Conservation (phyloP, 257 asterid genomes). For the Nicotiana attenuata region DNA sequence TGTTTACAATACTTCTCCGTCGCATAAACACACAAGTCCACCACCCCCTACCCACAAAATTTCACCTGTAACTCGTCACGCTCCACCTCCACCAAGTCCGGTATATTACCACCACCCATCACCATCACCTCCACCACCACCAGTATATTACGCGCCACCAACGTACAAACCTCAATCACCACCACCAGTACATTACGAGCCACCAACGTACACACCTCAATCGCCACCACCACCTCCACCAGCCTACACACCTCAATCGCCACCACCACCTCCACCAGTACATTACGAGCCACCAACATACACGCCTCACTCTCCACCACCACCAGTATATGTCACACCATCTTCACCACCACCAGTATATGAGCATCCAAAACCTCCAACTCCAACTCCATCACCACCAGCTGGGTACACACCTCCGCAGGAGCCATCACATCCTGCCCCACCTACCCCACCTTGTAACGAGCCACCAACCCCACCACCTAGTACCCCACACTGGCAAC, state of each 20-base stretch:
- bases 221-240: slow-evolving; percentile 26
- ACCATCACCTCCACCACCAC: slow-evolving; percentile 27
- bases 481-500: slow-evolving; percentile 20
- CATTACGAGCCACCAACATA: slow-evolving; percentile 16
- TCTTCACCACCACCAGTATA: slow-evolving; percentile 11
- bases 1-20: neutral
- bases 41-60: slow-evolving; percentile 31
- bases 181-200: neutral
- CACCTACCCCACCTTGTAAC: slow-evolving; percentile 28
- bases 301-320: slow-evolving; percentile 19
- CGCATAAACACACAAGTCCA: slow-evolving; percentile 20
- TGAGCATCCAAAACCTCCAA: neutral
- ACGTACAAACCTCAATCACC: slow-evolving; percentile 15
- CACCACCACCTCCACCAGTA: slow-evolving; percentile 27
- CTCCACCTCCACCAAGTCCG: slow-evolving; percentile 20
- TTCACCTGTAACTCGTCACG: slow-evolving; percentile 11
- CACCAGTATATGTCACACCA: slow-evolving; percentile 22
- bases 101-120: slow-evolving; percentile 11
- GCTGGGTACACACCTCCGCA: neutral
- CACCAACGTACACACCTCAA: slow-evolving; percentile 1
- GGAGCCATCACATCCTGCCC: slow-evolving; percentile 22
- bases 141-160: neutral
- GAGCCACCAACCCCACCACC: slow-evolving; percentile 23
- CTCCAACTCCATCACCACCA: slow-evolving; percentile 7
- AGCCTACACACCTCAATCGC: neutral